Conservation (phyloP, 441 rosid species). For the Breynia disticha region DNA sequence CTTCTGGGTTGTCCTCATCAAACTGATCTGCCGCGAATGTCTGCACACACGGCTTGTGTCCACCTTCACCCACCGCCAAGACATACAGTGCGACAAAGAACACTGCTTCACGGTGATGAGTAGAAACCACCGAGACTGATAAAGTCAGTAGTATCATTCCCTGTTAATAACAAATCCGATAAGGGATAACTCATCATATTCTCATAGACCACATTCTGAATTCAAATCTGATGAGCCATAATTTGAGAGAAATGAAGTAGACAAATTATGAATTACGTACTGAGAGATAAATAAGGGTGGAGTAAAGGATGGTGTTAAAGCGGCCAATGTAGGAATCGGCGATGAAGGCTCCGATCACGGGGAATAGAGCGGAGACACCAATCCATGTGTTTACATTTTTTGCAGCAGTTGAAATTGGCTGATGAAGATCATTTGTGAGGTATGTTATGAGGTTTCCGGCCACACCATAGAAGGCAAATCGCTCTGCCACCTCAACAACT, state of each 20-base stretch:
- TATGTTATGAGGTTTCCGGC: conserved; percentile 60
- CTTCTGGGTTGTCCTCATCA: conserved; percentile 44
- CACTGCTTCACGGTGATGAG: conserved; percentile 24
- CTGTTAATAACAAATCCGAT: conserved; percentile 21
- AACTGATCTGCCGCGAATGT: conserved; percentile 92
- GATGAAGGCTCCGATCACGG: conserved; percentile 55
- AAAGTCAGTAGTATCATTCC: conserved; percentile 59
- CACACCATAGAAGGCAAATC: conserved; percentile 72
- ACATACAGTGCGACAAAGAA: conserved; percentile 64
- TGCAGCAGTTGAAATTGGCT: conserved; percentile 44
- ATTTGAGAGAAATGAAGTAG: not conserved
- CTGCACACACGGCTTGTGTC: conserved; percentile 84
- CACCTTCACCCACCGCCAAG: conserved; percentile 78
- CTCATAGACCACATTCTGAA: too few species aligned
- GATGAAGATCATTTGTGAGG: conserved; percentile 52
- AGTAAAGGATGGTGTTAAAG: conserved; percentile 58
- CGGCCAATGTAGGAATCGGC: conserved; percentile 87
- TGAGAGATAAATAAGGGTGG: conserved; percentile 44
- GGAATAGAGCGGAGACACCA: conserved; percentile 66
- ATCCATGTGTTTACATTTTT: conserved; percentile 68
- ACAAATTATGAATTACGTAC: conserved; percentile 15
- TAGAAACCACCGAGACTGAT: conserved; percentile 48
- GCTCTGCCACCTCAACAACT: conserved; percentile 72
- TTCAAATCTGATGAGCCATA: not conserved
- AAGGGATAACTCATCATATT: not conserved